These are phyloP conservation scores for Termitomyces sp. DNA, from an alignment of 1,284 basidiomycete species.

Conservation along the genomic window DNA sequence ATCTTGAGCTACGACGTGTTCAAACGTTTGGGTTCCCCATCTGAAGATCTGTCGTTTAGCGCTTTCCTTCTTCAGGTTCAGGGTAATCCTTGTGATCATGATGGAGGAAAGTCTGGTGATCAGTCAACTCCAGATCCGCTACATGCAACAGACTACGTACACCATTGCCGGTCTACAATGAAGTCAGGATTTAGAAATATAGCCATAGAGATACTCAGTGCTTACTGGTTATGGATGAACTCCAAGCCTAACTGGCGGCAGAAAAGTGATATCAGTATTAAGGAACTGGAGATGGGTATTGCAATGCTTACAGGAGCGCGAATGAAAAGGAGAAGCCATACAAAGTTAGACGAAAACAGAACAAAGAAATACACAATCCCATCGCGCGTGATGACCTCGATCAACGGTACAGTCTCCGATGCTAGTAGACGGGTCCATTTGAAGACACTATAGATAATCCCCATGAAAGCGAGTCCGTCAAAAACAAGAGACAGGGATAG, in stretches of 20 bases:
- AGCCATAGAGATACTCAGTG: not conserved
- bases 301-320: conserved; percentile 15
- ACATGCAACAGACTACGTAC: not conserved
- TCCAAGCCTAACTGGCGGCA: not conserved
- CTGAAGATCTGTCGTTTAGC: too few species aligned
- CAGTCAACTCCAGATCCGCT: too few species aligned
- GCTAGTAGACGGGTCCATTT: too few species aligned
- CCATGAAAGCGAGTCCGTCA: conserved; percentile 18
- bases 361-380: conserved; percentile 22
- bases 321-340: conserved; percentile 19
- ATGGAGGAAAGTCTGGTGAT: conserved; percentile 7
- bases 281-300: not conserved
- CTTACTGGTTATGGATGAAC: conserved; percentile 10
- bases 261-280: not conserved
- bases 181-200: not conserved
- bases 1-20: too few species aligned
- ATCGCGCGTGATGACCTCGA: conserved; percentile 15
- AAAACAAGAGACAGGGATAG: conserved; percentile 19
- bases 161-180: conserved; percentile 1
- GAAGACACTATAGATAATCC: conserved; percentile 7
- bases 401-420: not conserved
- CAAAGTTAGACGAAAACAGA: conserved; percentile 21
- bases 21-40: too few species aligned
- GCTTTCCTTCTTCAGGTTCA: conserved; percentile 20
- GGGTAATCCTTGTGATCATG: conserved; percentile 22